phyloP scores from a whole-genome alignment of 495 filamentous ascomycete species.

The Trichoderma orchidacearum region DNA sequence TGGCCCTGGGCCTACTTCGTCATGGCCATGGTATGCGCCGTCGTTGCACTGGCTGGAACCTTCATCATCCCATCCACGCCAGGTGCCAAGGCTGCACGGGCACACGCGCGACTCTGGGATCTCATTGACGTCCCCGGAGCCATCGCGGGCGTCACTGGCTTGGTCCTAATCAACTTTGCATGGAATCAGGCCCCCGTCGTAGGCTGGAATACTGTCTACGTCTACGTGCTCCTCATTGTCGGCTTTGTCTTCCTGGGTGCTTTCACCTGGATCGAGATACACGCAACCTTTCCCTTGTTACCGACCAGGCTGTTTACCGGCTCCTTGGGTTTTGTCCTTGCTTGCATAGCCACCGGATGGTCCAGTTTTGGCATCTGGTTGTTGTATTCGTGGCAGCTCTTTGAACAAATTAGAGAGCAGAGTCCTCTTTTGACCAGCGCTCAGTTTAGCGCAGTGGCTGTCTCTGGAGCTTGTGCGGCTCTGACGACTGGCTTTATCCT shows the following conservation, averaged over 20 bases:
- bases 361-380: slow-evolving; percentile 45
- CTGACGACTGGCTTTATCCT: slow-evolving; percentile 31
- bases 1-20: slow-evolving; percentile 58
- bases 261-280: slow-evolving; percentile 37
- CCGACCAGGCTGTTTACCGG: slow-evolving; percentile 33
- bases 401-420: slow-evolving; percentile 31
- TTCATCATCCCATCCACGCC: slow-evolving; percentile 28
- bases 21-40: slow-evolving; percentile 30
- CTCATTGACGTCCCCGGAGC: slow-evolving; percentile 39
- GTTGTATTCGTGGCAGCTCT: slow-evolving; percentile 40
- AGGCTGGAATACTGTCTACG: slow-evolving; percentile 41
- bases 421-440: slow-evolving; percentile 34
- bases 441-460: slow-evolving; percentile 23
- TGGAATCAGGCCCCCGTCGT: slow-evolving; percentile 46
- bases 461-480: slow-evolving; percentile 31
- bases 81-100: slow-evolving; percentile 9
- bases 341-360: slow-evolving; percentile 43
- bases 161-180: slow-evolving; percentile 45
- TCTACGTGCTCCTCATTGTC: slow-evolving; percentile 37
- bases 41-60: slow-evolving; percentile 24
- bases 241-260: slow-evolving; percentile 33
- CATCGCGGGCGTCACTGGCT: slow-evolving; percentile 33
- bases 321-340: slow-evolving; percentile 39
- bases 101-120: slow-evolving; percentile 8
- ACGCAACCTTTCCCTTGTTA: slow-evolving; percentile 32